These are phyloP conservation scores for Lactarius quietus DNA, from an alignment of 768 basidiomycete genomes.

Conservation along the genomic window DNA sequence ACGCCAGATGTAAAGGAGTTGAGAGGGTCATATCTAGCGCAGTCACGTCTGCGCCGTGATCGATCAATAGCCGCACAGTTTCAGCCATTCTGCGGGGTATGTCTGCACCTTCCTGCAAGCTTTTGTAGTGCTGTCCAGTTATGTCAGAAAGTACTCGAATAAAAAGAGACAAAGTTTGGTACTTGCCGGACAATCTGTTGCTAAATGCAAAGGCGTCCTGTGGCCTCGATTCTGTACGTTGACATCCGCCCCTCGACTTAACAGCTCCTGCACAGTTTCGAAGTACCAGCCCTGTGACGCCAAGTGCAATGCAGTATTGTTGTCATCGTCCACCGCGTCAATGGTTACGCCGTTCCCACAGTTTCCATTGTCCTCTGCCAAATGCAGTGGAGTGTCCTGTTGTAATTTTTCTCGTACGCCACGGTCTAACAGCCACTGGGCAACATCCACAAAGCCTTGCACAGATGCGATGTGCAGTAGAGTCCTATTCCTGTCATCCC, in stretches of 20 bases:
- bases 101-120: no score
- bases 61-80: not conserved
- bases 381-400: not conserved
- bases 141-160: no score
- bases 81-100: not conserved
- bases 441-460: not conserved
- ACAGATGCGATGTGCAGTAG: not conserved
- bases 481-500: not conserved
- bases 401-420: not conserved
- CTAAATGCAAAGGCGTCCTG: not conserved
- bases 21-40: no score
- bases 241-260: not conserved
- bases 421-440: not conserved
- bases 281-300: not conserved
- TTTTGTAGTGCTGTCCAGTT: no score
- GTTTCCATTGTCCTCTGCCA: not conserved
- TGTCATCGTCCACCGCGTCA: not conserved
- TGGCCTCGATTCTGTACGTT: fast-evolving
- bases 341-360: not conserved
- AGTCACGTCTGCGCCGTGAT: no score
- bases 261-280: not conserved
- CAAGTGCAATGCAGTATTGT: not conserved
- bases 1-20: no score
- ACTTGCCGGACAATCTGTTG: no score
- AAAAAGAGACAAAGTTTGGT: no score